Conservation (phyloP, 2,329 filamentous ascomycete species). For the Neobulgaria alba region DNA sequence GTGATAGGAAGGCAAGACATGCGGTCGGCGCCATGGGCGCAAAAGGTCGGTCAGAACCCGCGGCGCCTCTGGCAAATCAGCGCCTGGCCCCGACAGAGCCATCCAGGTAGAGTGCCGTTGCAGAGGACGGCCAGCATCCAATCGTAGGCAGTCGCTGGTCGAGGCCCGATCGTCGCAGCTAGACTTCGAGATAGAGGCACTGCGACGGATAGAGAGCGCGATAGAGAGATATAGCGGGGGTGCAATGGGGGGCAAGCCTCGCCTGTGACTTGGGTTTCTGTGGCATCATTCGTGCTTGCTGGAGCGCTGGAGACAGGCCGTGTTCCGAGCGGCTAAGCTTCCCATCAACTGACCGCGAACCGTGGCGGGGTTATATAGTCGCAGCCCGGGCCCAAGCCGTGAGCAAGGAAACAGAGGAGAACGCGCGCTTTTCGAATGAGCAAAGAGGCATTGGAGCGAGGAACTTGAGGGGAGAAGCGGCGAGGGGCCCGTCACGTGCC, state of each 20-base stretch:
- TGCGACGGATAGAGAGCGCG: no score
- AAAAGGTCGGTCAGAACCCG: slow-evolving; percentile 14
- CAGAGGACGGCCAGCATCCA: background rate
- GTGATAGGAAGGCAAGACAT: slow-evolving; percentile 17
- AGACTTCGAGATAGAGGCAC: background rate
- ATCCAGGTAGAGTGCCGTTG: slow-evolving; percentile 15
- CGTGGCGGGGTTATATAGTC: background rate
- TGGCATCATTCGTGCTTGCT: slow-evolving; percentile 14
- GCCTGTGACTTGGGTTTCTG: slow-evolving; percentile 8
- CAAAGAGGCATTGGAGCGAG: no score
- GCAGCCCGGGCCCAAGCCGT: no score
- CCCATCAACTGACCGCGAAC: slow-evolving; percentile 8
- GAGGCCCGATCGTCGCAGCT: background rate
- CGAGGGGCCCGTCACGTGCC: background rate
- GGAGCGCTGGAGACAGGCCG: slow-evolving; percentile 11
- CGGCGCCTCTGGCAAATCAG: slow-evolving; percentile 18
- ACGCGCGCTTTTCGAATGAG: no score
- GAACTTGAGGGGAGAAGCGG: no score
- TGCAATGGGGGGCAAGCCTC: background rate
- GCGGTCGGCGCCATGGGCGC: slow-evolving; percentile 22
- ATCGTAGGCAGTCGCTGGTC: background rate
- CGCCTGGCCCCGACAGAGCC: slow-evolving; percentile 7
- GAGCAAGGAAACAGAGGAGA: no score
- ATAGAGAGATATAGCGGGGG: background rate
- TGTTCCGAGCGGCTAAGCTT: slow-evolving; percentile 22